Evolutionary conservation across 495 filamentous ascomycete genomes (phyloP).

Genomic region (Neurospora intermedia): DNA sequence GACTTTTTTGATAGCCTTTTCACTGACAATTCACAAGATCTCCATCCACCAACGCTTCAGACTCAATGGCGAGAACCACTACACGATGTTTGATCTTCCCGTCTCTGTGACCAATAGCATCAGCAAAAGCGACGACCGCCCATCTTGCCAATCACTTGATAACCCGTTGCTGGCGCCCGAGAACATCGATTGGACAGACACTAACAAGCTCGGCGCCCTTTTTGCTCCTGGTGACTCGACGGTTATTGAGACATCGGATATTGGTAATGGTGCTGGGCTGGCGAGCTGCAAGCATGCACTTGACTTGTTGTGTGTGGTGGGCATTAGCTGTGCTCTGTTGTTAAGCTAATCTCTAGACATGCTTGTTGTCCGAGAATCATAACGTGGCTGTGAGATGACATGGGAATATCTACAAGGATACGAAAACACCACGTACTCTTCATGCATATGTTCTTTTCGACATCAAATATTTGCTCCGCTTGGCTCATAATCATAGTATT

Average conservation of each 20-base stretch:
- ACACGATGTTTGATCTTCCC: slow-evolving; percentile 59
- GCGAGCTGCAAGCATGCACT: slow-evolving; percentile 6
- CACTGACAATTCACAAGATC: slow-evolving; percentile 27
- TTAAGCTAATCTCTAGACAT: not conserved
- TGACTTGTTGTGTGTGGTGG: slow-evolving; percentile 4
- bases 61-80: slow-evolving; percentile 48
- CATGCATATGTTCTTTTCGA: too few species aligned
- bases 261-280: slow-evolving; percentile 21
- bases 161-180: slow-evolving; percentile 34
- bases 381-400: not conserved
- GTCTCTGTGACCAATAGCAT: slow-evolving; percentile 59
- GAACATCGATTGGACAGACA: slow-evolving; percentile 23
- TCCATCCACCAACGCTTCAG: slow-evolving; percentile 59
- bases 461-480: too few species aligned
- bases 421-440: too few species aligned
- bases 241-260: slow-evolving; percentile 19
- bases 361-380: not conserved
- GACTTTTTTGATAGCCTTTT: not conserved
- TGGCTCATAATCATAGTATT: too few species aligned
- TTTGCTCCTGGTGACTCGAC: slow-evolving; percentile 38
- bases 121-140: slow-evolving; percentile 23
- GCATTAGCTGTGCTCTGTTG: slow-evolving; percentile 2
- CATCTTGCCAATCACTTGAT: slow-evolving; percentile 34
- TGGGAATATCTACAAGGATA: too few species aligned
- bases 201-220: slow-evolving; percentile 27